A percentile compares a stretch with the other conserved stretches of the same genome.
These are phyloP conservation scores for Neostapfia colusana DNA, from an alignment of 176 grass and related monocot genomes.

Conservation along the genomic window DNA sequence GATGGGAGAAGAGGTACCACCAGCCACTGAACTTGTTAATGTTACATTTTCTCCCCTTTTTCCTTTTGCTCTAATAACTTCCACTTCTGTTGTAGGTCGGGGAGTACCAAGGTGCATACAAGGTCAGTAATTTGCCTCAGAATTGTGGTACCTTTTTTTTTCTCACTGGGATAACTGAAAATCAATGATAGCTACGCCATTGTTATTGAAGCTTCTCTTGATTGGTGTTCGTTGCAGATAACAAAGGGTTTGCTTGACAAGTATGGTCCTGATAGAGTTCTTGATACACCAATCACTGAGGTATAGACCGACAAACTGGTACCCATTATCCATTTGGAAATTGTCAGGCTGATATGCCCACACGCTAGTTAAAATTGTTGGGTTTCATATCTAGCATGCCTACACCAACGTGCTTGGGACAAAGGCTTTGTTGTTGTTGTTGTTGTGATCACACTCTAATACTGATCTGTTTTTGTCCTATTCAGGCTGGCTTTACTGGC, in stretches of 20 bases:
- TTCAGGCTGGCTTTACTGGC: constrained; percentile 96
- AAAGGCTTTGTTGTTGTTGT: too few species aligned
- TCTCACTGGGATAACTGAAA: not conserved
- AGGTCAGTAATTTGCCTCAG: constrained; percentile 51
- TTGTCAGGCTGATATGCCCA: not conserved
- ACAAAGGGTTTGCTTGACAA: constrained; percentile 96
- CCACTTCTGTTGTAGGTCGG: constrained; percentile 61
- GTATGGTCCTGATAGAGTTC: constrained; percentile 97
- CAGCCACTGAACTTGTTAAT: not conserved
- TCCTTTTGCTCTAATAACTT: constrained; percentile 26
- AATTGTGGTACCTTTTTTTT: constrained; percentile 7
- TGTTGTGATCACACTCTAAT: not conserved
- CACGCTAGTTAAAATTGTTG: too few species aligned
- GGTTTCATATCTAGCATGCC: too few species aligned
- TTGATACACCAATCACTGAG: constrained; percentile 98
- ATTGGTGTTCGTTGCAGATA: constrained; percentile 56
- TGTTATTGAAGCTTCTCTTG: constrained; percentile 20
- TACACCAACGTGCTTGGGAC: too few species aligned
- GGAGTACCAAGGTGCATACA: constrained; percentile 96
- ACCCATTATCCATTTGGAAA: not conserved
- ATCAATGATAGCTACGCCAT: not conserved
- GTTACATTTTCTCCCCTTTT: not conserved
- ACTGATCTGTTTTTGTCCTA: constrained; percentile 8
- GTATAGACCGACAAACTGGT: constrained; percentile 26
- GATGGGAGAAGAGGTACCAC: constrained; percentile 88